phyloP scores from a whole-genome alignment of 441 rosid species.

The Populus trichocarpa region DNA sequence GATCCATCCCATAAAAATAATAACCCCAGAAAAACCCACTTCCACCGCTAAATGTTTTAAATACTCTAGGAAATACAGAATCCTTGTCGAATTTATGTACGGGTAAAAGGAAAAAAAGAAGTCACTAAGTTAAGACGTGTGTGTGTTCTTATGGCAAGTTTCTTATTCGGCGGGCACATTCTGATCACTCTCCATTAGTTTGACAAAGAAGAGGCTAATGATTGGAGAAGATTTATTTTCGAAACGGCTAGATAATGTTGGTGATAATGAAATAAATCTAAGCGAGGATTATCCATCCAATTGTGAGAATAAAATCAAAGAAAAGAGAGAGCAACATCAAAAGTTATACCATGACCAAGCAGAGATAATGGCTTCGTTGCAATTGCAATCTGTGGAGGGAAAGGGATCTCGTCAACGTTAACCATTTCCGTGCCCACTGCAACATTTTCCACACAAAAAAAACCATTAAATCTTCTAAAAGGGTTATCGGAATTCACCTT shows the following conservation, averaged over 20 bases:
- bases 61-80: too few species aligned
- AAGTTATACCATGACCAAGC: constrained; percentile 57
- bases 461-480: neutral
- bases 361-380: constrained; percentile 61
- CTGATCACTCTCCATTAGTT: neutral
- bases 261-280: too few species aligned
- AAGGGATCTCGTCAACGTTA: constrained; percentile 68
- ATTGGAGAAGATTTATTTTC: too few species aligned
- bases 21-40: neutral
- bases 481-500: too few species aligned
- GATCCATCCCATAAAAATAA: neutral
- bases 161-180: neutral
- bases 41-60: too few species aligned
- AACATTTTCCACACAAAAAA: neutral
- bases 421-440: constrained; percentile 70
- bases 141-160: neutral
- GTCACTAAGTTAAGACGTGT: too few species aligned
- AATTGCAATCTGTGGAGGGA: constrained; percentile 50
- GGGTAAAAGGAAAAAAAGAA: too few species aligned
- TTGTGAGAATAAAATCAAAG: neutral
- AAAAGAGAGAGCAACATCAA: too few species aligned
- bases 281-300: neutral
- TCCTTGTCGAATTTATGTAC: too few species aligned
- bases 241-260: too few species aligned
- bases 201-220: neutral